Base-by-base conservation (phyloP, 2,329 filamentous ascomycete genomes). In the Fusarium luffae region DNA sequence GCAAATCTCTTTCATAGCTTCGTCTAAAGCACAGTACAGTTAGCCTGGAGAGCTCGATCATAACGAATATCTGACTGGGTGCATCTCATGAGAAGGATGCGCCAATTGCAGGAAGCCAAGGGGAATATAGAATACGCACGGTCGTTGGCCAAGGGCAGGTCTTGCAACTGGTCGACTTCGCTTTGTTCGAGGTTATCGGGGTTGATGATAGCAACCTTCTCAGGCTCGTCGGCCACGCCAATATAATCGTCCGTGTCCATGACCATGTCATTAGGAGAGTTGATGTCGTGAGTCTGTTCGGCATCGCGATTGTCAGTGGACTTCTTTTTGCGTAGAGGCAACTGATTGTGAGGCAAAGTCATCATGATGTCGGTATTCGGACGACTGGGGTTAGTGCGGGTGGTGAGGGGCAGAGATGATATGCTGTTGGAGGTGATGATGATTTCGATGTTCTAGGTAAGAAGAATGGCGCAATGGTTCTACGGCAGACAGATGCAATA, bases 1-100 rank as follows among this genome's bases (percentile, higher is more conserved):
- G 71, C 94, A 89, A 70, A 91, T 83, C 74, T 93, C 90, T 83
- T 92, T 92, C 88, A 98, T 97, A 51, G 92, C 92, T 71, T 97
- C 92, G 81, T 89, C 92, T 94, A 37, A 61, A 37, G 51, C 43
- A 65, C 63, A 44, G 25, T 10, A 40, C 47, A 46, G 64, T 78
- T 70, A 76, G 74, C 63, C 51, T 42, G 46, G 21, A 30, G 30
- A 63, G 56, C 34, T 49, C 46, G 27, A 49, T 42, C 25, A 49
- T 40, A 37, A 27, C 7, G 12, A 21, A 19, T 40, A 47, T 16
- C 28, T 32, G 37, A 43, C 25, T 54, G 23, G 16, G 19, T 21
- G 32, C 48, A 66, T 49, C 32, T 43, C 32, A 30, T 32, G 25
- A 21, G 14, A n/a, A 47, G 11, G 25, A 57, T 54, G 51, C 54